Base-by-base conservation (phyloP, 805 yeast genomes). In the Myxozyma nipponensis region DNA sequence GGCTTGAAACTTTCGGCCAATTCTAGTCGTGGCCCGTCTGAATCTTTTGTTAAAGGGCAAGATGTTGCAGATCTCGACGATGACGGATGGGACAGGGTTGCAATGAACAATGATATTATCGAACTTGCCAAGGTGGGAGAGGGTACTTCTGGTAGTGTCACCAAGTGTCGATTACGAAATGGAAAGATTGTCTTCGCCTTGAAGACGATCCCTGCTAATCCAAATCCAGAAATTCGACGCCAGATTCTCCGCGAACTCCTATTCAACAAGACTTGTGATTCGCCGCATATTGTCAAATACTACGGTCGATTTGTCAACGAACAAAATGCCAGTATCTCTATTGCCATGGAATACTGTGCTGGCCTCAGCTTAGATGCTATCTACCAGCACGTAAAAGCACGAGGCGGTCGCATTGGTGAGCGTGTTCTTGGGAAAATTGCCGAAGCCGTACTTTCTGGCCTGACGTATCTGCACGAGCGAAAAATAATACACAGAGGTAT, bases 281-380 rank as follows among this genome's bases (percentile, higher is more conserved):
- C 91, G 36, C 87, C 88, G 2, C 84, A 81, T 64, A 93, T 93
- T 54, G 98, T 91, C 23, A 78, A 82, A 66, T 93, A 93, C 67
- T 91, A 87, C 66, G 98, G 98, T 5, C 89, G 96, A 56, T 93
- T 86, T 63, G 73, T 86, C 57, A 82, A 85, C 60, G 86, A 83
- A 62, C 77, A 77, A 50, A 81, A 77, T 54, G 85, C 89, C 25
- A 80, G 89, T 63, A 89, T 93, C 37, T 89, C 86, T 59, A 93
- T 93, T 25, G 88, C 96, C 42, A 93, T 93, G 98, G 98, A 93
- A 68, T 93, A 80, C 66, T 93, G 95, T 89, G 96, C 89, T 23
- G 98, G 97, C 1, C 78, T 81, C 39, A 87, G 96, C 2, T 69
- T 93, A 52, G 97, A 93, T 63, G 88, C 96, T 1, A 81, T 91